phyloP scores from a whole-genome alignment of 2,329 filamentous ascomycete species.

The Fusarium abutilonis region DNA sequence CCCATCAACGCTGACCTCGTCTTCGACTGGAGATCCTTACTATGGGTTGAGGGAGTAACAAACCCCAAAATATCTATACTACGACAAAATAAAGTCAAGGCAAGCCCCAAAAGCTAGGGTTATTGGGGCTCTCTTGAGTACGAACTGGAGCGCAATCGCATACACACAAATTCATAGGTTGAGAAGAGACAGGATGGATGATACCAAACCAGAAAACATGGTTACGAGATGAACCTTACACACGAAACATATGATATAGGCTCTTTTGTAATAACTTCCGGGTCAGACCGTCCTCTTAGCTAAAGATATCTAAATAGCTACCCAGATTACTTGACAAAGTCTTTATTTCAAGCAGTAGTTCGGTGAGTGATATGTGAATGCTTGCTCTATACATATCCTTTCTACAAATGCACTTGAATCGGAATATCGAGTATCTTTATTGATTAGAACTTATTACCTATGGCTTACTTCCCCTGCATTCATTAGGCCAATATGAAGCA shows the following conservation, averaged over 20 bases:
- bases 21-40: not conserved
- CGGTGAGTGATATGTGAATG: not conserved
- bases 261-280: constrained; percentile 5
- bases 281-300: not conserved
- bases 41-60: not conserved
- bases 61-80: not conserved
- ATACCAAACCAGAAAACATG: constrained; percentile 40
- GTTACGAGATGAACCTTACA: constrained; percentile 28
- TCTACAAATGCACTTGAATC: no score
- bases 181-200: constrained; percentile 26
- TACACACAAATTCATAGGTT: constrained; percentile 2
- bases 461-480: no score
- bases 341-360: not conserved
- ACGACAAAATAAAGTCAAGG: not conserved
- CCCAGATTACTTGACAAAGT: not conserved
- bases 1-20: no score
- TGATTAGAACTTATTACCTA: no score
- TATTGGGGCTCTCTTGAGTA: constrained; percentile 13
- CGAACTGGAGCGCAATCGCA: constrained; percentile 14
- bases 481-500: not conserved
- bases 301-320: not conserved
- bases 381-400: no score
- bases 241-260: constrained; percentile 35
- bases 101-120: not conserved
- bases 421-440: no score